Percentiles rank a stretch among this genome's conserved stretches.
Conservation (phyloP, 495 filamentous ascomycete species). For the Penicillium macrosclerotiorum region DNA sequence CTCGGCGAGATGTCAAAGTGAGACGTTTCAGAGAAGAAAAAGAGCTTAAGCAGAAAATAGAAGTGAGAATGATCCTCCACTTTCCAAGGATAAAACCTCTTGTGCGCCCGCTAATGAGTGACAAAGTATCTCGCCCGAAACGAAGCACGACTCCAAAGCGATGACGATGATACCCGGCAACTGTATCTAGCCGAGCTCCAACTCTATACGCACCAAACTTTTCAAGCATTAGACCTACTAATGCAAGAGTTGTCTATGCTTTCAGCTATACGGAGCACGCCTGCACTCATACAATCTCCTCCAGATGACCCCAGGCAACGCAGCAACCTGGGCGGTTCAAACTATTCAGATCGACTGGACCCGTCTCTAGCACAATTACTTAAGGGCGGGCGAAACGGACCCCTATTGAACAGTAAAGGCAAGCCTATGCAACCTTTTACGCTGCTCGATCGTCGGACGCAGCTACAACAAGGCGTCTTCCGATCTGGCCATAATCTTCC, state of each 20-base stretch:
- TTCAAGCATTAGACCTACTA: slow-evolving; percentile 80
- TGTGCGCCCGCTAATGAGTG: slow-evolving; percentile 21
- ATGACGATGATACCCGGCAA: slow-evolving; percentile 76
- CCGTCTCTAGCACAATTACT: slow-evolving; percentile 54
- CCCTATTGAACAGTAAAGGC: slow-evolving; percentile 75
- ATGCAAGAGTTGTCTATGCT: slow-evolving; percentile 82
- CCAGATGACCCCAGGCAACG: slow-evolving; percentile 51
- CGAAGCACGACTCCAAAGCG: slow-evolving; percentile 57
- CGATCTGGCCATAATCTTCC: slow-evolving; percentile 87
- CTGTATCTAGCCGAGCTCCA: slow-evolving; percentile 73
- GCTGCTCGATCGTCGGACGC: slow-evolving; percentile 71
- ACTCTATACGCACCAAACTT: slow-evolving; percentile 73
- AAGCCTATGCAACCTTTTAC: slow-evolving; percentile 93
- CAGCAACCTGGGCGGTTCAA: slow-evolving; percentile 35
- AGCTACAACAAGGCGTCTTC: slow-evolving; percentile 82
- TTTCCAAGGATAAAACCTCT: neutral
- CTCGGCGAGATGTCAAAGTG: slow-evolving; percentile 79
- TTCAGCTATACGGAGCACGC: slow-evolving; percentile 59
- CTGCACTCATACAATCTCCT: slow-evolving; percentile 22
- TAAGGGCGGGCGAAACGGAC: slow-evolving; percentile 57
- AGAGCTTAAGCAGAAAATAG: slow-evolving; percentile 77
- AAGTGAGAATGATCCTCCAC: slow-evolving; percentile 43
- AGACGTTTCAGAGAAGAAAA: slow-evolving; percentile 82
- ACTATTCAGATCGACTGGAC: slow-evolving; percentile 78
- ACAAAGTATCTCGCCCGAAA: slow-evolving; percentile 59